Percentiles rank a stretch among this genome's conserved stretches.
Conservation (phyloP, 805 yeast genomes). For the Zygoascus tannicola region DNA sequence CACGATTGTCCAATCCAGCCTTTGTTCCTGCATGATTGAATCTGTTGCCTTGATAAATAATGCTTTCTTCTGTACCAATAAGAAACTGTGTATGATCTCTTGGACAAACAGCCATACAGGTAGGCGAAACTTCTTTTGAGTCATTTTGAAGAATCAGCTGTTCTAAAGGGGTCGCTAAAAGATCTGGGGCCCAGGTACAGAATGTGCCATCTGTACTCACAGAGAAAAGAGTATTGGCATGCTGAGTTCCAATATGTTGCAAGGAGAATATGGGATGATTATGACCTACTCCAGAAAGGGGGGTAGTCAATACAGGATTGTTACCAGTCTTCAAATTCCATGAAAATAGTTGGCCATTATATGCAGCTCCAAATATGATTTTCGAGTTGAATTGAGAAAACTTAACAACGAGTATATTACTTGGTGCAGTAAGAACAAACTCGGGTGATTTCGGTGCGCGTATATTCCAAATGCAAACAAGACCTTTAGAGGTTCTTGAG, state of each 20-base stretch:
- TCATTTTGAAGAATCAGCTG: conserved; percentile 19
- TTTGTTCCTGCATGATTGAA: conserved; percentile 24
- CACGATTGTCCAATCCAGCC: conserved; percentile 24
- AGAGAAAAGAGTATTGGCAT: conserved; percentile 24
- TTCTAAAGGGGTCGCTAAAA: conserved; percentile 30
- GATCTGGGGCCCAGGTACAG: conserved; percentile 31
- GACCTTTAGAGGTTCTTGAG: conserved; percentile 22
- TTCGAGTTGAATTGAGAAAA: conserved; percentile 35
- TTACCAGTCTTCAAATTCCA: conserved; percentile 38
- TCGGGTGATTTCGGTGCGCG: conserved; percentile 29
- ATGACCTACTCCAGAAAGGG: conserved; percentile 27
- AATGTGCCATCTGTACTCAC: conserved; percentile 32
- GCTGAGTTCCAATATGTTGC: conserved; percentile 22
- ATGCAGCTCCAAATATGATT: conserved; percentile 38
- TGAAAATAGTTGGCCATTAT: conserved; percentile 40
- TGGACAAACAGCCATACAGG: conserved; percentile 20
- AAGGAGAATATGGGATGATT: conserved; percentile 27
- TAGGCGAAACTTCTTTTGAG: conserved; percentile 25
- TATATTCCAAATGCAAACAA: conserved; percentile 31
- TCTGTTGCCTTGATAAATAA: conserved; percentile 27
- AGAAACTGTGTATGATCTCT: conserved; percentile 26
- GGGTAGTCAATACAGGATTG: conserved; percentile 28
- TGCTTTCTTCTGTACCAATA: conserved; percentile 33
- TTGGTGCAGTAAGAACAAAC: conserved; percentile 35
- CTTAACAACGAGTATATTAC: conserved; percentile 32